Evolutionary conservation across 2,329 filamentous ascomycete species (phyloP).

Genomic region (Neobulgaria alba): DNA sequence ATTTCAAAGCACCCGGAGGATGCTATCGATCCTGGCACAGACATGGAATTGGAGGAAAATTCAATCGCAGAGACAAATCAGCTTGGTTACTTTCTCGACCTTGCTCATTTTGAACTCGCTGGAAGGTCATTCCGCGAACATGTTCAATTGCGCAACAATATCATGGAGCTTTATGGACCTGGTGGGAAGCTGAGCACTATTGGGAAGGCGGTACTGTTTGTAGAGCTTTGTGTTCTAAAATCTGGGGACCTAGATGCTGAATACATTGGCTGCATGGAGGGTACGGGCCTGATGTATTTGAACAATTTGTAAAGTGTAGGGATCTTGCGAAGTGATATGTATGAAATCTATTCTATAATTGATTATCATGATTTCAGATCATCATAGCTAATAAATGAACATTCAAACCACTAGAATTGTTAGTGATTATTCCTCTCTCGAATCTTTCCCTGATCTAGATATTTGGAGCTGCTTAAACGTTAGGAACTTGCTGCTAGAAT

Average conservation of each 20-base stretch:
- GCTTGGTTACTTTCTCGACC: slow-evolving; percentile 16
- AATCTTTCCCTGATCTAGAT: too few relatives aligned
- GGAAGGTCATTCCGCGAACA: slow-evolving; percentile 11
- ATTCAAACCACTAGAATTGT: too few relatives aligned
- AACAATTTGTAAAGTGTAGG: not conserved
- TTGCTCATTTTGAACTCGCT: slow-evolving; percentile 16
- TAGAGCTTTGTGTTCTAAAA: slow-evolving; percentile 14
- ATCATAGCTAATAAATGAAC: too few relatives aligned
- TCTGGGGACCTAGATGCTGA: slow-evolving; percentile 22
- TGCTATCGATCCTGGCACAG: too few relatives aligned
- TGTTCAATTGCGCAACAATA: slow-evolving; percentile 11
- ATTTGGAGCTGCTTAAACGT: too few relatives aligned
- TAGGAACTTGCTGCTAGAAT: too few relatives aligned
- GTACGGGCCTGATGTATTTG: slow-evolving; percentile 28
- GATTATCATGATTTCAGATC: too few relatives aligned
- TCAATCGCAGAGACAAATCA: slow-evolving; percentile 14
- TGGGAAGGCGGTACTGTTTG: slow-evolving; percentile 10
- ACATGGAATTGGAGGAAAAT: slow-evolving; percentile 1
- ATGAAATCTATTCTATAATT: too few relatives aligned
- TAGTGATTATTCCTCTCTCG: too few relatives aligned
- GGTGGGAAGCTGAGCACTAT: slow-evolving; percentile 8
- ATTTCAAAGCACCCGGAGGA: not conserved
- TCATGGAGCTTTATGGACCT: slow-evolving; percentile 13
- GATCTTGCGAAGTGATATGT: too few relatives aligned
- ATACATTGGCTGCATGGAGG: slow-evolving; percentile 19